phyloP scores from a whole-genome alignment of 805 yeast genomes.

The Starmerella stellata region DNA sequence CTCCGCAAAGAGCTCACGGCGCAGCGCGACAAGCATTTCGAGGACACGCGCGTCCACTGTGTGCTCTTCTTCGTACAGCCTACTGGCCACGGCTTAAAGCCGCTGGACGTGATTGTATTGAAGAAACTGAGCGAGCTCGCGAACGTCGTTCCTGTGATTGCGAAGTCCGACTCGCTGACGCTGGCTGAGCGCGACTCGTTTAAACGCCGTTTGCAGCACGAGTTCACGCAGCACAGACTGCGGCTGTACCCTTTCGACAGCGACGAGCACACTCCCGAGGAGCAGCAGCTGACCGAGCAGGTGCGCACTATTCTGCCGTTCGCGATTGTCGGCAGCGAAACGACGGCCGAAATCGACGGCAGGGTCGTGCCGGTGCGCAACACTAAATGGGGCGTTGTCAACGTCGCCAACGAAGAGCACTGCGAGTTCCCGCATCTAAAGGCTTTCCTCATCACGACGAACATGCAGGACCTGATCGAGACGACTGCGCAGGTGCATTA shows the following conservation, averaged over 20 bases:
- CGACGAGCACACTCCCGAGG: conserved; percentile 32
- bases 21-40: conserved; percentile 63
- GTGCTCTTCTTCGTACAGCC: conserved; percentile 83
- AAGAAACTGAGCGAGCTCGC: conserved; percentile 77
- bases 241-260: conserved; percentile 58
- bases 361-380: conserved; percentile 73
- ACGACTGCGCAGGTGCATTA: conserved; percentile 75
- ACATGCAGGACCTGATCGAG: conserved; percentile 87
- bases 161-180: conserved; percentile 81
- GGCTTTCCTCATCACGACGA: conserved; percentile 87
- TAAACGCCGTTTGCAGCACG: conserved; percentile 55
- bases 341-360: conserved; percentile 56
- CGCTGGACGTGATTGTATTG: conserved; percentile 65
- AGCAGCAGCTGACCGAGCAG: conserved; percentile 20
- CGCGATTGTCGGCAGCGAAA: conserved; percentile 85
- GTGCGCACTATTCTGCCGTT: conserved; percentile 44
- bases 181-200: conserved; percentile 63
- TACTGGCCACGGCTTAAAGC: conserved; percentile 65
- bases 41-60: conserved; percentile 85
- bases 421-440: conserved; percentile 90
- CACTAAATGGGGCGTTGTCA: conserved; percentile 84
- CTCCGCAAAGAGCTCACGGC: conserved; percentile 89
- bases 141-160: conserved; percentile 88
- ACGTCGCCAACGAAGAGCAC: conserved; percentile 84
- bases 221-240: conserved; percentile 53